phyloP scores from a whole-genome alignment of 371 early-diverging fungal species.

The Batrachochytrium dendrobatidis region DNA sequence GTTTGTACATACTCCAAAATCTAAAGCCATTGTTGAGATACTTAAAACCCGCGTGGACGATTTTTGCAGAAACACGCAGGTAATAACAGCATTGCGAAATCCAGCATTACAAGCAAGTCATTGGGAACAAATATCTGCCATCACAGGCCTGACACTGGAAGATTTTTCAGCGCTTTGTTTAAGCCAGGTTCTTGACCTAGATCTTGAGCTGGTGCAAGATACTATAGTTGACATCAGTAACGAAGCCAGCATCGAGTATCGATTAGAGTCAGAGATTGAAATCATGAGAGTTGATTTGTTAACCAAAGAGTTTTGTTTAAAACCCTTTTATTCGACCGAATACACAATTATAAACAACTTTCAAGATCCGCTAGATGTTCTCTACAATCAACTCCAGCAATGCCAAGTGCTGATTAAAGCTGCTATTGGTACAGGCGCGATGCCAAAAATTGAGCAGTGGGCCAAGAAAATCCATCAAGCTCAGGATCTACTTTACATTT shows the following conservation, averaged over 20 bases:
- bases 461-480: conserved; percentile 10
- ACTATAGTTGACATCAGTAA: conserved; percentile 33
- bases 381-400: conserved; percentile 19
- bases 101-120: conserved; percentile 32
- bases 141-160: conserved; percentile 28
- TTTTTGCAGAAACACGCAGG: conserved; percentile 27
- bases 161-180: conserved; percentile 29
- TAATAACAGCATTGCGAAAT: conserved; percentile 33
- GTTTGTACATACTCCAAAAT: neutral
- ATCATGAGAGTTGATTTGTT: conserved; percentile 35
- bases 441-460: conserved; percentile 15
- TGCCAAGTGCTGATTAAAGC: conserved; percentile 8
- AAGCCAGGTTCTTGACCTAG: conserved; percentile 30
- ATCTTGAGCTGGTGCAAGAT: conserved; percentile 36
- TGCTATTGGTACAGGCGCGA: neutral
- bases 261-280: conserved; percentile 32
- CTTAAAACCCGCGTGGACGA: conserved; percentile 28
- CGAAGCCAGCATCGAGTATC: conserved; percentile 23
- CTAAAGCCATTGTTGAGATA: conserved; percentile 23
- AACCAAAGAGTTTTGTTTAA: conserved; percentile 26
- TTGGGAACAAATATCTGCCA: conserved; percentile 34
- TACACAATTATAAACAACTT: conserved; percentile 12
- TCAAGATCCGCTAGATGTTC: conserved; percentile 2
- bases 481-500: conserved; percentile 11
- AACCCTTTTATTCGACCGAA: conserved; percentile 3